Percentiles rank a stretch among this genome's conserved stretches.
phyloP scores from a whole-genome alignment of 257 asterid species.

The Capsicum pubescens region DNA sequence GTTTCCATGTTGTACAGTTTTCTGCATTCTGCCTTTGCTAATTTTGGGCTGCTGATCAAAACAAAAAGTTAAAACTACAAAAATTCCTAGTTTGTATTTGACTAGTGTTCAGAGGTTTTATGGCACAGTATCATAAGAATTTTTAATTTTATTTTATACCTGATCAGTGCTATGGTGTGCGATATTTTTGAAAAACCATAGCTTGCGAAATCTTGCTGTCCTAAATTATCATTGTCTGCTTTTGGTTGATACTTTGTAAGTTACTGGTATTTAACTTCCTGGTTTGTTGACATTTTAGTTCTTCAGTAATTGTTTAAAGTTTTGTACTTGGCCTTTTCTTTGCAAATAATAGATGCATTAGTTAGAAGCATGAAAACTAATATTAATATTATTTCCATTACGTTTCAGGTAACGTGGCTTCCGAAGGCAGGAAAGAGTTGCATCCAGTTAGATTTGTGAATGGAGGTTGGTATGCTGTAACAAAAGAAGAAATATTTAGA shows the following conservation, averaged over 20 bases:
- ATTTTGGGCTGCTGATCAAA: not conserved
- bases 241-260: slow-evolving; percentile 3
- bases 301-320: not conserved
- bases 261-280: slow-evolving; percentile 4
- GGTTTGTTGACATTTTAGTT: slow-evolving; percentile 14
- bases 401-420: slow-evolving; percentile 56
- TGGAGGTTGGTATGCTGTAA: slow-evolving; percentile 65
- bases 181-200: slow-evolving; percentile 12
- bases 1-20: slow-evolving; percentile 30
- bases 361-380: not conserved
- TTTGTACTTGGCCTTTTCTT: not conserved
- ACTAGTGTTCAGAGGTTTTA: not conserved
- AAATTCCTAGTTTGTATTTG: not conserved
- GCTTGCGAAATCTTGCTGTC: not conserved
- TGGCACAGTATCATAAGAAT: not conserved
- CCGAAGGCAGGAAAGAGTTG: slow-evolving; percentile 51
- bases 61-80: too few species aligned
- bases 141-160: not conserved
- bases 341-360: slow-evolving; percentile 7
- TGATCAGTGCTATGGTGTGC: not conserved
- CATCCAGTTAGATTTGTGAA: slow-evolving; percentile 73
- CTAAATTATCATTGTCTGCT: slow-evolving; percentile 4
- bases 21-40: slow-evolving; percentile 18
- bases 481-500: not conserved
- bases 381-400: slow-evolving; percentile 26